These are phyloP conservation scores for Boletus sensibilis DNA, from an alignment of 768 basidiomycete species.

Conservation along the genomic window DNA sequence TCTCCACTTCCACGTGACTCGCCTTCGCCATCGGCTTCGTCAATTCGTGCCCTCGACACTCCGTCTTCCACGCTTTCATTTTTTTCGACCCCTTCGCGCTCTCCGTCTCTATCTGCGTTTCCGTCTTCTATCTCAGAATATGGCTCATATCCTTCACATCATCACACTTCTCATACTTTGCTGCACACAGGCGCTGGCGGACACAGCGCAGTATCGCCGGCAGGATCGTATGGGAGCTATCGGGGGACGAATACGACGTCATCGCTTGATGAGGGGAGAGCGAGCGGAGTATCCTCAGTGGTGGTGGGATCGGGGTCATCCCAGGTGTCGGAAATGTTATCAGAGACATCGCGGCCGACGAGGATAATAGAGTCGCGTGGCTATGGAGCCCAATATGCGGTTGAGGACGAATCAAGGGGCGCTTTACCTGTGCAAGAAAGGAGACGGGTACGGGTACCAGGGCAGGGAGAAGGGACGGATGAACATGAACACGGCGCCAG, in stretches of 20 bases:
- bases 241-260: slow-evolving; percentile 19
- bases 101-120: background rate
- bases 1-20: background rate
- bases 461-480: background rate
- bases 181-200: slow-evolving; percentile 15
- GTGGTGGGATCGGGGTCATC: slow-evolving; percentile 14
- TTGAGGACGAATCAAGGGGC: background rate
- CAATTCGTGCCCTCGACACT: background rate
- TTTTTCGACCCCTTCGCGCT: background rate
- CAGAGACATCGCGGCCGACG: background rate
- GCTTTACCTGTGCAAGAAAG: slow-evolving; percentile 1
- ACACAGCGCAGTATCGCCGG: slow-evolving; percentile 20
- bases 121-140: background rate
- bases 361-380: background rate
- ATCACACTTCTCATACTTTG: background rate
- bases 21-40: background rate
- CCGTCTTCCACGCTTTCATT: slow-evolving; percentile 5
- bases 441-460: background rate
- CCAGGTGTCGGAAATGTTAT: background rate
- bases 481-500: background rate
- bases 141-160: background rate
- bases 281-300: slow-evolving; percentile 16
- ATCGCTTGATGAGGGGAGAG: slow-evolving; percentile 20
- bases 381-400: background rate
- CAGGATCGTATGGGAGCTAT: slow-evolving; percentile 25